Percentiles rank a stretch among this genome's conserved stretches.
These are phyloP conservation scores for Cordyceps cateniannulata DNA, from an alignment of 2,329 filamentous ascomycete genomes.

Conservation along the genomic window DNA sequence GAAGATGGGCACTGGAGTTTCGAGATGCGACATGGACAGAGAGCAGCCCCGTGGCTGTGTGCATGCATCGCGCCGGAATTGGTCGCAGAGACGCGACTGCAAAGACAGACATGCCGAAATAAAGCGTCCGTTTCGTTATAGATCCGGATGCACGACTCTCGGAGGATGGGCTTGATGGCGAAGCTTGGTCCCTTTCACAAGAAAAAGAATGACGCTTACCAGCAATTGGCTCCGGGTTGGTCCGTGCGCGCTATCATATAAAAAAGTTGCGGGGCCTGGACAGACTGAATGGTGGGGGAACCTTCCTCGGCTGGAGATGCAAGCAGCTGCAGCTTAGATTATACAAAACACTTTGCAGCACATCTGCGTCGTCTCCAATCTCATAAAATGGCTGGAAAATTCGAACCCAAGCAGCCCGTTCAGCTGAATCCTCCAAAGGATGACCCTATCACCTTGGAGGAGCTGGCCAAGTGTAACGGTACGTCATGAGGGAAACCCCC, in stretches of 20 bases:
- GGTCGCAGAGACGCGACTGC: conserved; percentile 29
- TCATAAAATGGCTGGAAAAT: conserved; percentile 53
- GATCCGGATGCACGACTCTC: background rate
- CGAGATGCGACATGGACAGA: conserved; percentile 27
- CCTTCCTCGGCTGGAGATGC: conserved; percentile 5
- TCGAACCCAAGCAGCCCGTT: conserved; percentile 72
- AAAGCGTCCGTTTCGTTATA: background rate
- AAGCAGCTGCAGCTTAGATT: background rate
- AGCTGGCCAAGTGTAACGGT: conserved; percentile 81
- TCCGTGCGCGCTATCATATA: conserved; percentile 1
- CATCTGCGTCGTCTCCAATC: background rate
- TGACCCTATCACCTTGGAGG: conserved; percentile 74
- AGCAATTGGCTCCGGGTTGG: background rate
- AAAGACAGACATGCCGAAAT: conserved; percentile 26
- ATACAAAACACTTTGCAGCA: background rate
- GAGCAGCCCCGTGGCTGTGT: conserved; percentile 24
- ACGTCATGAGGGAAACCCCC: conserved; percentile 28
- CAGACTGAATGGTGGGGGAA: conserved; percentile 6
- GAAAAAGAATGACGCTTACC: conserved; percentile 6
- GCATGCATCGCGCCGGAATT: conserved; percentile 24
- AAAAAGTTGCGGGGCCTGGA: conserved; percentile 6
- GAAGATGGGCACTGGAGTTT: conserved; percentile 22
- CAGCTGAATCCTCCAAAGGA: conserved; percentile 77
- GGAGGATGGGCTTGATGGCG: background rate
- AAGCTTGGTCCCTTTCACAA: background rate